Percentiles rank a stretch among this genome's conserved stretches.
These are phyloP conservation scores for Blepharisma japonicum DNA, from an alignment of 73 alveolate species.

Conservation along the genomic window DNA sequence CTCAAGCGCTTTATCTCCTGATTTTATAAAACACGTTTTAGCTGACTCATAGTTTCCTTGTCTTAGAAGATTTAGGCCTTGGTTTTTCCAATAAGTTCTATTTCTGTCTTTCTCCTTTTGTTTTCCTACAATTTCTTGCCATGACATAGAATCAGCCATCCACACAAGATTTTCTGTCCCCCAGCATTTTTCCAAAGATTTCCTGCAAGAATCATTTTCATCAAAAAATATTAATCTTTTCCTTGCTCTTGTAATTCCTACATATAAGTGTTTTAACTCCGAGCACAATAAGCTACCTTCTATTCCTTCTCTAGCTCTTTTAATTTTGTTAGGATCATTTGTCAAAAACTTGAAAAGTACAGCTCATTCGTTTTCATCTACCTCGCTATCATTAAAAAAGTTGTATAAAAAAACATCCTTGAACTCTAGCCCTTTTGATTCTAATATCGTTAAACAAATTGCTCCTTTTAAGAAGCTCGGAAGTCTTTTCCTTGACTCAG, in stretches of 20 bases:
- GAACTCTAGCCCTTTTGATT: conserved; percentile 69
- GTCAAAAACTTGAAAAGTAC: not conserved
- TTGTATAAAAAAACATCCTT: conserved; percentile 69
- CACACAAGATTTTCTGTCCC: too few species aligned
- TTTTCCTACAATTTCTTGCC: too few species aligned
- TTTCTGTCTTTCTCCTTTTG: too few species aligned
- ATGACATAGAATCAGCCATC: too few species aligned
- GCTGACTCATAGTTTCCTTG: too few species aligned
- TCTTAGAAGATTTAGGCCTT: too few species aligned
- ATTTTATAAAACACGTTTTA: too few species aligned
- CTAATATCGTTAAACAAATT: conserved; percentile 61
- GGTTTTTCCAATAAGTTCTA: too few species aligned
- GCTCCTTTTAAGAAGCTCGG: conserved; percentile 45
- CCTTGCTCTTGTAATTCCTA: conserved; percentile 84
- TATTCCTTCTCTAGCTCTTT: conserved; percentile 35
- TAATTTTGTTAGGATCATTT: conserved; percentile 7
- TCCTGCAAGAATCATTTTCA: too few species aligned
- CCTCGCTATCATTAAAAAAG: conserved; percentile 52
- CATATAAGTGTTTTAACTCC: conserved; percentile 75
- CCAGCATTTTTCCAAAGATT: not conserved
- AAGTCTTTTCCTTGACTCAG: conserved; percentile 44
- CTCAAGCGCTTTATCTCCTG: too few species aligned
- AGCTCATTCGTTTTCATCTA: conserved; percentile 27
- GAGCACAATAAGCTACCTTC: conserved; percentile 51
- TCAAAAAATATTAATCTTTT: conserved; percentile 74